Base-by-base conservation (phyloP, 805 yeast species). In the Barnettozyma vustinii region DNA sequence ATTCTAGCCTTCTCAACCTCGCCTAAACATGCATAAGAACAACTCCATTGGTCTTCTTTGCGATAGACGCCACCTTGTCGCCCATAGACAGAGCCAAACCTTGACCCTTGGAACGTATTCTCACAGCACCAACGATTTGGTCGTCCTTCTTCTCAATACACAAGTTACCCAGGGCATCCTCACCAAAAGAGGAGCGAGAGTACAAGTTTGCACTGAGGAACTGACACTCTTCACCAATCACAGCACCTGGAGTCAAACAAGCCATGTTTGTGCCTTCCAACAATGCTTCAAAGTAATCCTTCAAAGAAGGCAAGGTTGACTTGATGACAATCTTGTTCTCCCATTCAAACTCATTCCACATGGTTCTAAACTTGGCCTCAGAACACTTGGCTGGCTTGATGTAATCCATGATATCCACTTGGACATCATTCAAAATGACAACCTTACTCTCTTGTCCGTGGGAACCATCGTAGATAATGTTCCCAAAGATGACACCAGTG, bases 301-400 rank as follows among this genome's bases (percentile, higher is more conserved):
- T 83, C 62, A 95, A 76, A 1, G 87, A 70, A 30, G 77, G 66
- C 54, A 83, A 73, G 47, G 74, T 76, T 2, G 95, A 81, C 57
- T 84, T 83, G 64, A 94, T 87, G 52, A 91, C 87, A 58, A 94
- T 91, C 74, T 94, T 94, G 74, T 94, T 94, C 70, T 94, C 99
- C 99, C 99, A 94, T 71, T 94, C 99, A 65, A 95, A 94, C 66
- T 91, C 97, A 66, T 90, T 89, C 99, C 99, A 94, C 98, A 91
- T 92, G 61, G 83, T 79, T 63, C 99, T 86, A 86, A 94, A 94
- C 57, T 80, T 85, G 41, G 83, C 80, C 69, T 92, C 98, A 15
- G 90, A 73, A 66, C 96, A 87, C 21, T 79, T 77, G n/a, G 96
- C 94, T 19, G 99, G 97, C 66, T 88, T 89, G 67, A 94, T 90